Percentiles rank a stretch among this genome's conserved stretches.
Conservation (phyloP, 495 filamentous ascomycete genomes). For the Podospora bellae-mahoneyi region DNA sequence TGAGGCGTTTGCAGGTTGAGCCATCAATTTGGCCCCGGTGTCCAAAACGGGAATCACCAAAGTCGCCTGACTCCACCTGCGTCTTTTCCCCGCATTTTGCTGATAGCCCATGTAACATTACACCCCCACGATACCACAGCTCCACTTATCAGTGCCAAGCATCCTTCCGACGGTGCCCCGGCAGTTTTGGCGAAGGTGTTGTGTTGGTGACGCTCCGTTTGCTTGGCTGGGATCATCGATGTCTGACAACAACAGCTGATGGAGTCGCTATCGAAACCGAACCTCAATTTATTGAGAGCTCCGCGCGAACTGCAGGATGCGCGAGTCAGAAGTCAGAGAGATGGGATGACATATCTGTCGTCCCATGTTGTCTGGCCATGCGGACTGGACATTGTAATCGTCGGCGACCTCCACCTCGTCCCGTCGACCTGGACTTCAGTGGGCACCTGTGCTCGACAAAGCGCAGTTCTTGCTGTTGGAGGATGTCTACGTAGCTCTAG, state of each 20-base stretch:
- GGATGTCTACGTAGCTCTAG: too few relatives aligned
- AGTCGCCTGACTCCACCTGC: conserved; percentile 7
- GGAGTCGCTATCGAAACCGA: neutral
- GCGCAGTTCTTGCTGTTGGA: too few relatives aligned
- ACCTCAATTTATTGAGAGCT: neutral
- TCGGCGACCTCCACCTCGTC: neutral
- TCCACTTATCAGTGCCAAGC: neutral
- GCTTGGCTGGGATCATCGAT: neutral
- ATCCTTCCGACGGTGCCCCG: neutral
- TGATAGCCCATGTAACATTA: neutral
- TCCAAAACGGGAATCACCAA: conserved; percentile 8
- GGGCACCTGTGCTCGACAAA: too few relatives aligned
- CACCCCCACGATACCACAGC: neutral
- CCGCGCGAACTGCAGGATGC: neutral
- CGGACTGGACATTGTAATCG: neutral
- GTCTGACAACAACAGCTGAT: neutral
- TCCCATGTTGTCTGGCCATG: neutral
- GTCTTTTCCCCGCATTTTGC: neutral
- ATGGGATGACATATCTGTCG: neutral
- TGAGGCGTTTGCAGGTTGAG: neutral
- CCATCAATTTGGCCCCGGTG: neutral
- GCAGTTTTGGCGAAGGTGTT: neutral
- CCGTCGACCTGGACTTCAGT: neutral
- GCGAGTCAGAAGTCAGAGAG: neutral
- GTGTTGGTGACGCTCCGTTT: neutral